A percentile compares a stretch with the other conserved stretches of the same genome.
These are phyloP conservation scores for Fusarium sp. DNA, from an alignment of 2,329 filamentous ascomycete species.

Conservation along the genomic window DNA sequence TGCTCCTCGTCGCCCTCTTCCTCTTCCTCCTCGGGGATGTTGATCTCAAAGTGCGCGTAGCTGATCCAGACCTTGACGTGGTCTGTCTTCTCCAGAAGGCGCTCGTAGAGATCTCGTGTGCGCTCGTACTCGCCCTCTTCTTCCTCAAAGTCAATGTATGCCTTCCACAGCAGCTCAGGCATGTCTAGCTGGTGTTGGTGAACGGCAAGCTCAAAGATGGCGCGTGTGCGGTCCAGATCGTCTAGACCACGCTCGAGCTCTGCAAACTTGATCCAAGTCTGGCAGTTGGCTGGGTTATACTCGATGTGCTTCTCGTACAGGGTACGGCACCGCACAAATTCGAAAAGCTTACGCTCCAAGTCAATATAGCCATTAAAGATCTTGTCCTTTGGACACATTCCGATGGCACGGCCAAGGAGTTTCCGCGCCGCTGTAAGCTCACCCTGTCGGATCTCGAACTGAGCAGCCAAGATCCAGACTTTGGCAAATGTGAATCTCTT, in stretches of 20 bases:
- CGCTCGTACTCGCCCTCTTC: slow-evolving; percentile 91
- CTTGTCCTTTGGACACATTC: slow-evolving; percentile 95
- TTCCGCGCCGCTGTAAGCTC: slow-evolving; percentile 84
- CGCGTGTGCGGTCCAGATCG: slow-evolving; percentile 85
- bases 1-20: slow-evolving; percentile 68
- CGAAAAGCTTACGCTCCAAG: slow-evolving; percentile 90
- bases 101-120: slow-evolving; percentile 85
- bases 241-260: slow-evolving; percentile 92
- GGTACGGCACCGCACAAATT: slow-evolving; percentile 89
- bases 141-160: slow-evolving; percentile 98
- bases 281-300: slow-evolving; percentile 88
- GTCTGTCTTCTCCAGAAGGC: slow-evolving; percentile 91
- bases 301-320: slow-evolving; percentile 94
- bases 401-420: slow-evolving; percentile 87
- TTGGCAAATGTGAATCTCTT: slow-evolving; percentile 98
- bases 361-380: slow-evolving; percentile 94
- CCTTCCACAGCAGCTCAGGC: slow-evolving; percentile 97
- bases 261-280: slow-evolving; percentile 96
- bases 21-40: slow-evolving; percentile 79
- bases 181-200: slow-evolving; percentile 87
- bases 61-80: slow-evolving; percentile 99
- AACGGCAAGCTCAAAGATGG: slow-evolving; percentile 92
- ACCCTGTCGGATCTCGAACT: slow-evolving; percentile 90
- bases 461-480: slow-evolving; percentile 91
- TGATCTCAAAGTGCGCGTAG: slow-evolving; percentile 98